phyloP scores from a whole-genome alignment of 768 basidiomycete species.

The Butyriboletus loyo region DNA sequence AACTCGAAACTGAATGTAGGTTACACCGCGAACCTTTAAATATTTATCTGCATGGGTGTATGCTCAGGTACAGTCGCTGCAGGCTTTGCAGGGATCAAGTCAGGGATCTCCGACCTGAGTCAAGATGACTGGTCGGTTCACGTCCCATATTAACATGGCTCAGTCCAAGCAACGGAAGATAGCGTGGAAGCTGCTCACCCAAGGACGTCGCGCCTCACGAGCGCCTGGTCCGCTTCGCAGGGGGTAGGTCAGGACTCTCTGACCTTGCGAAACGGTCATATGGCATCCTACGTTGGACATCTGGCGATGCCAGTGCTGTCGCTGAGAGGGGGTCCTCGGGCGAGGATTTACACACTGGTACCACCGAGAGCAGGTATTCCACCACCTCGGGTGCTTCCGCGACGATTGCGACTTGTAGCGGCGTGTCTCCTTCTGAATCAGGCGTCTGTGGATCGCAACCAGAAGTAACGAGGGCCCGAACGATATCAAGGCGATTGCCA shows the following conservation, averaged over 20 bases:
- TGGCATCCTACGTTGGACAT: not conserved
- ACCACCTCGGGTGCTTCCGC: not conserved
- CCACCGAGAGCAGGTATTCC: not conserved
- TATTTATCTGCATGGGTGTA: too few species aligned
- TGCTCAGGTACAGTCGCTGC: too few species aligned
- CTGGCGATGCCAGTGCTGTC: not conserved
- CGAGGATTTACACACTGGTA: not conserved
- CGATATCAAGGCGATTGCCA: not conserved
- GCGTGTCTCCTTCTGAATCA: not conserved
- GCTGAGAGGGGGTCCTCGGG: not conserved
- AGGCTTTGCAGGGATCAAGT: too few species aligned
- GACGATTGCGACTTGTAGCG: not conserved
- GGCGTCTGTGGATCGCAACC: not conserved
- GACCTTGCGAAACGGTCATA: not conserved
- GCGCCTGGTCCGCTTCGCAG: not conserved
- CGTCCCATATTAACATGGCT: too few species aligned
- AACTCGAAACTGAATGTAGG: too few species aligned
- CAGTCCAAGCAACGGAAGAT: not conserved
- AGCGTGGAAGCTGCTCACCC: not conserved
- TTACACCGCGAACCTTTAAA: too few species aligned
- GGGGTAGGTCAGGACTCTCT: not conserved
- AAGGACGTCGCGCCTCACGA: not conserved
- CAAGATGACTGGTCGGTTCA: too few species aligned
- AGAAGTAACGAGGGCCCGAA: not conserved
- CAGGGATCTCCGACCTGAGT: too few species aligned